Percentiles rank a stretch among this genome's conserved stretches.
phyloP scores from a whole-genome alignment of 2,329 filamentous ascomycete genomes.

The Fusarium sp. region DNA sequence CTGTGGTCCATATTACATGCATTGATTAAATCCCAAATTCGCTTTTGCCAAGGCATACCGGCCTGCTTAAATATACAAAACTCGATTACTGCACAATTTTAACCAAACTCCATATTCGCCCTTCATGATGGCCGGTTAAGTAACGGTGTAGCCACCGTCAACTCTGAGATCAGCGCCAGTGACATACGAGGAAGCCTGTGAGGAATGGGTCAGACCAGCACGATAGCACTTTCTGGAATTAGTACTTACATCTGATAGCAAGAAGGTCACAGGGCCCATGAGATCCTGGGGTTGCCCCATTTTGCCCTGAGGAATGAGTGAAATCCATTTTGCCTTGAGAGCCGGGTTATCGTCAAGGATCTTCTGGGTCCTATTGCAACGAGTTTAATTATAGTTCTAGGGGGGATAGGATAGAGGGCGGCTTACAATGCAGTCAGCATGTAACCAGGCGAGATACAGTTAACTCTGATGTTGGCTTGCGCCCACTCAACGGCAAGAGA shows the following conservation, averaged over 20 bases:
- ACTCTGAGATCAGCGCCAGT: conserved; percentile 81
- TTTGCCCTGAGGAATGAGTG: conserved; percentile 90
- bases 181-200: conserved; percentile 75
- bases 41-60: conserved; percentile 30
- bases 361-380: conserved; percentile 79
- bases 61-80: conserved; percentile 19
- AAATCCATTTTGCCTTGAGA: conserved; percentile 90
- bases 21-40: conserved; percentile 38
- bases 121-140: conserved; percentile 57
- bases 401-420: background rate
- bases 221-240: no score
- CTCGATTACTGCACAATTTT: conserved; percentile 13
- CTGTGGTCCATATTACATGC: conserved; percentile 25
- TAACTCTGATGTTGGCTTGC: conserved; percentile 86
- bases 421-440: conserved; percentile 94
- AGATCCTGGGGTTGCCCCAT: conserved; percentile 94
- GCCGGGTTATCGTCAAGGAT: conserved; percentile 95
- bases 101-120: conserved; percentile 10
- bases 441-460: conserved; percentile 95
- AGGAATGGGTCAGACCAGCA: background rate
- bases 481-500: conserved; percentile 97
- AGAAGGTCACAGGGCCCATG: conserved; percentile 91
- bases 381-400: conserved; percentile 6
- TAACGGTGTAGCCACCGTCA: conserved; percentile 90
- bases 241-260: conserved; percentile 73